phyloP scores from a whole-genome alignment of 208 protist species.

The Polymyxa betae region DNA sequence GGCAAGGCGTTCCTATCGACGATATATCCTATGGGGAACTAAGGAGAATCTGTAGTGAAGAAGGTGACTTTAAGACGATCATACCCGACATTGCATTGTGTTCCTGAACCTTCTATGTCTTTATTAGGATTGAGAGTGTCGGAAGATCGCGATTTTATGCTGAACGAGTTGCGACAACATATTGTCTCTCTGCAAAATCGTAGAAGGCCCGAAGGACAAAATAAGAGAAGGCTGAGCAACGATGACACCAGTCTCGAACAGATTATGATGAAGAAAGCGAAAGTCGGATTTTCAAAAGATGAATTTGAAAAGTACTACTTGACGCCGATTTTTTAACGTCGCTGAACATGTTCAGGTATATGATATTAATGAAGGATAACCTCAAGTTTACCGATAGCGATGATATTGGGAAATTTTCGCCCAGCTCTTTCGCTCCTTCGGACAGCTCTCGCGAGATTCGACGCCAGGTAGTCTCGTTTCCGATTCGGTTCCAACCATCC shows the following conservation, averaged over 20 bases:
- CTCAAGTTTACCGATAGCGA: too few relatives aligned
- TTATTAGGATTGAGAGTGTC: too few relatives aligned
- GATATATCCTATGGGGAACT: background rate
- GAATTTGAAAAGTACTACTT: background rate
- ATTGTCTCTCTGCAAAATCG: background rate
- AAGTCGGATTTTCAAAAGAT: background rate
- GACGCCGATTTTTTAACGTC: too few relatives aligned
- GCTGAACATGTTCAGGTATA: too few relatives aligned
- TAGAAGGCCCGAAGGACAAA: background rate
- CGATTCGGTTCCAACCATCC: too few relatives aligned
- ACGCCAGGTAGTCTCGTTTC: too few relatives aligned
- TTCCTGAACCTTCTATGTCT: background rate
- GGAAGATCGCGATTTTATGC: background rate
- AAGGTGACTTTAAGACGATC: background rate
- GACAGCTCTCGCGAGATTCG: too few relatives aligned
- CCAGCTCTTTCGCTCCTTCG: too few relatives aligned
- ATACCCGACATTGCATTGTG: background rate
- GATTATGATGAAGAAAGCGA: background rate
- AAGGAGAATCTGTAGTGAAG: background rate
- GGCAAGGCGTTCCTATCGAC: background rate
- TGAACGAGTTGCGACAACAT: background rate
- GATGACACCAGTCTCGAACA: background rate
- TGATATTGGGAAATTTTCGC: too few relatives aligned
- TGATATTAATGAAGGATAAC: background rate
- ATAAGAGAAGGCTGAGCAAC: background rate